Evolutionary conservation across 768 basidiomycete species (phyloP), one percentile per base, ranked within the genome.

Genomic region (Tulasnella sp.): DNA sequence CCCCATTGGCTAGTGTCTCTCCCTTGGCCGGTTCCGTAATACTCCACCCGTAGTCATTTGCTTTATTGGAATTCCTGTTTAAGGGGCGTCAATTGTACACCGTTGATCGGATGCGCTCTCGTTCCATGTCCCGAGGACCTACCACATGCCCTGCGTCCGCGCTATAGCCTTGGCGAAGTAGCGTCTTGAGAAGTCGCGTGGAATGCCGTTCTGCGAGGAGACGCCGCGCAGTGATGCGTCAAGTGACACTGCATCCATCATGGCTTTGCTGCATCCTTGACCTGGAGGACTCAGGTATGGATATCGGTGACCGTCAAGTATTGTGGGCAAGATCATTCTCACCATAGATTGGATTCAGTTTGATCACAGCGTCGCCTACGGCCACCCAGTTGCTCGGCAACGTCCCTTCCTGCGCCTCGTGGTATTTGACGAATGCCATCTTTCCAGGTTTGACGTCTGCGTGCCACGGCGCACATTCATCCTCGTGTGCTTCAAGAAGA

Each of bases 261-360:
- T 21, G 21, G 21, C 25, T 4, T 54, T 38, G 5, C 21, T 27
- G 49, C 21, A 27, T n/a, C 15, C 3, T 50, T 25, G 31, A 31
- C 31, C 25, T 17, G 21, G n/a, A n/a, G n/a, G n/a, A n/a, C n/a
- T n/a, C n/a, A n/a, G n/a, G n/a, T n/a, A n/a, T n/a, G n/a, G n/a
- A n/a, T n/a, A n/a, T n/a, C n/a, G n/a, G n/a, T n/a, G n/a, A n/a
- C n/a, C n/a, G n/a, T n/a, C n/a, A n/a, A n/a, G n/a, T n/a, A n/a
- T n/a, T n/a, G n/a, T n/a, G n/a, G n/a, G 50, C n/a, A 29, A 31
- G 50, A 21, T 19, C 5, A 15, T 4, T 44, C 54, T 31, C 24
- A 56, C 57, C 57, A 31, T 49, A 59, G 17, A 59, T 8, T 4
- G 57, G 57, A 27, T 59, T 59, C 5, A 59, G 34, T 27, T 59